Percentiles rank a stretch among this genome's conserved stretches.
Evolutionary conservation across 2,329 filamentous ascomycete species (phyloP).

Genomic region (Claviceps maximensis): DNA sequence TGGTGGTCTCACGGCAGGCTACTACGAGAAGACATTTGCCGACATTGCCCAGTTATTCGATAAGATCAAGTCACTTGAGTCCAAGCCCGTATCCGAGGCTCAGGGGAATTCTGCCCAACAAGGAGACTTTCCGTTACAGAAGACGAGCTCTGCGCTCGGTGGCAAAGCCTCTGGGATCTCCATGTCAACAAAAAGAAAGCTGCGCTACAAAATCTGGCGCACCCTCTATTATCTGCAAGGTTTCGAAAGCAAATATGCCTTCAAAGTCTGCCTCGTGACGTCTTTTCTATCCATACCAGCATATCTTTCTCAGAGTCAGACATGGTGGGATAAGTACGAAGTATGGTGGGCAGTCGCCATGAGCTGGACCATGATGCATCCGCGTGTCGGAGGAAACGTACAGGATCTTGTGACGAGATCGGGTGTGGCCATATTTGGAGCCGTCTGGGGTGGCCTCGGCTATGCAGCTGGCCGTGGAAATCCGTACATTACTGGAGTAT

Average conservation of each 20-base stretch:
- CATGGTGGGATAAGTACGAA: slow-evolving; percentile 43
- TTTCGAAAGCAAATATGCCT: slow-evolving; percentile 43
- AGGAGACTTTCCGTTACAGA: neutral
- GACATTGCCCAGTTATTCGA: slow-evolving; percentile 31
- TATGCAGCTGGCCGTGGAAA: slow-evolving; percentile 38
- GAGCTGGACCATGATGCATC: slow-evolving; percentile 40
- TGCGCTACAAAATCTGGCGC: slow-evolving; percentile 35
- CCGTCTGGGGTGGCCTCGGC: slow-evolving; percentile 40
- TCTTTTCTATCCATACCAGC: slow-evolving; percentile 39
- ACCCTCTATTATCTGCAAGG: slow-evolving; percentile 40
- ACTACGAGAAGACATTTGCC: slow-evolving; percentile 31
- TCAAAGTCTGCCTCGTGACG: slow-evolving; percentile 40
- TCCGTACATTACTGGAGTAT: slow-evolving; percentile 40
- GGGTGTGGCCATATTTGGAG: slow-evolving; percentile 35
- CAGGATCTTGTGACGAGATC: slow-evolving; percentile 42
- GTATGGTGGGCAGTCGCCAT: slow-evolving; percentile 46
- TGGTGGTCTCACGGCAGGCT: slow-evolving; percentile 42
- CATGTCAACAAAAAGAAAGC: slow-evolving; percentile 21
- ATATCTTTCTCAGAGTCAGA: slow-evolving; percentile 29
- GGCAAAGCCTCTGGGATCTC: neutral
- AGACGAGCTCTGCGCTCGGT: neutral
- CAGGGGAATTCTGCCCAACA: neutral
- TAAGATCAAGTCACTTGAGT: slow-evolving; percentile 26
- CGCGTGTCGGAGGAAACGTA: slow-evolving; percentile 41
- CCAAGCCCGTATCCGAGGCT: slow-evolving; percentile 8